phyloP scores from a whole-genome alignment of 768 basidiomycete species.

The Podaxis sp. region DNA sequence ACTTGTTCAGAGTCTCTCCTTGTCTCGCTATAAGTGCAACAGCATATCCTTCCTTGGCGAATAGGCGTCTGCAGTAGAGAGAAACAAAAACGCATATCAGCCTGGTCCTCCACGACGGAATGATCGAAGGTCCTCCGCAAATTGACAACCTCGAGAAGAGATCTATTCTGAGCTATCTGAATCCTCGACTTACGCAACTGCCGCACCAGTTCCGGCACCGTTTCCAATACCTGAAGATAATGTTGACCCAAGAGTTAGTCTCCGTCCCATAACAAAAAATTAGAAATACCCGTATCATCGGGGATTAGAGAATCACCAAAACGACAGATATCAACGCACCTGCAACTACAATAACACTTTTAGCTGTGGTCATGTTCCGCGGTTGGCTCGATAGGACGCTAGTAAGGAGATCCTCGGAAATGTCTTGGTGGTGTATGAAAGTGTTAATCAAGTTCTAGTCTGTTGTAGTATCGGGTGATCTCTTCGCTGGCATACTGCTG shows the following conservation, averaged over 20 bases:
- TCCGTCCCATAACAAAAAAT: neutral
- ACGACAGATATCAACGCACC: slow-evolving; percentile 34
- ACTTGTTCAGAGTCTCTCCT: slow-evolving; percentile 45
- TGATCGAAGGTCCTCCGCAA: neutral
- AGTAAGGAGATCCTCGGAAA: neutral
- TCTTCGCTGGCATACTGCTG: neutral
- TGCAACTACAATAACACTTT: slow-evolving; percentile 57
- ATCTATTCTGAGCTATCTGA: neutral
- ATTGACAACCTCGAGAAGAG: neutral
- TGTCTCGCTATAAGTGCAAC: slow-evolving; percentile 68
- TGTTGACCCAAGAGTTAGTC: neutral
- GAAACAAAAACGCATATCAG: neutral
- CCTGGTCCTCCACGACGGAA: neutral
- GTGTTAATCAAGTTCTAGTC: no score
- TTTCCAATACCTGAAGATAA: slow-evolving; percentile 40
- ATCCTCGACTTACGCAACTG: slow-evolving; percentile 47
- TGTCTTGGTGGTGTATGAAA: neutral
- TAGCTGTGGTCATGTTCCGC: slow-evolving; percentile 20
- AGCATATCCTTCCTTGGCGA: slow-evolving; percentile 62
- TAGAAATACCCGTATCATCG: neutral
- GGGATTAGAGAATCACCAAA: neutral
- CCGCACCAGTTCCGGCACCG: slow-evolving; percentile 56
- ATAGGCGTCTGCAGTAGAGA: slow-evolving; percentile 48
- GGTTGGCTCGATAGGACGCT: neutral
- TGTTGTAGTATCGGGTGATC: neutral